Percentiles rank a stretch among this genome's conserved stretches.
These are phyloP conservation scores for Phytophthora capsici DNA, from an alignment of 352 stramenopile species.

Conservation along the genomic window DNA sequence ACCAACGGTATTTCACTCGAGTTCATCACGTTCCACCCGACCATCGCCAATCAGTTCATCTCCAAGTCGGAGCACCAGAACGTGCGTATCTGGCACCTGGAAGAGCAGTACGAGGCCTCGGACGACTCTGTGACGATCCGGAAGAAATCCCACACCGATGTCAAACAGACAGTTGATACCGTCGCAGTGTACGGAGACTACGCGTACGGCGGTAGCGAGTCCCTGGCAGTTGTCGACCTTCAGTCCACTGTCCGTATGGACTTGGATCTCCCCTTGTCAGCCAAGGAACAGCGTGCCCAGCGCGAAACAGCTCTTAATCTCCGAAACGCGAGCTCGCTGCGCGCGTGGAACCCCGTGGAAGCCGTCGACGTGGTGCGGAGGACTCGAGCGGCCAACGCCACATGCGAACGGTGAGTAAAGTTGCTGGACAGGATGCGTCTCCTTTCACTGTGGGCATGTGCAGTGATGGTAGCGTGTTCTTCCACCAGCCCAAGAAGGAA, in stretches of 20 bases:
- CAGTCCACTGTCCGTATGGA: slow-evolving; percentile 65
- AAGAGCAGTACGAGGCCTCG: slow-evolving; percentile 54
- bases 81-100: slow-evolving; percentile 83
- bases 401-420: slow-evolving; percentile 78
- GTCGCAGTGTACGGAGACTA: slow-evolving; percentile 75
- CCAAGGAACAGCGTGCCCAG: slow-evolving; percentile 63
- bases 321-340: slow-evolving; percentile 41
- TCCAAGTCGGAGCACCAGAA: slow-evolving; percentile 89
- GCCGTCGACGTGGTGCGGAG: slow-evolving; percentile 51
- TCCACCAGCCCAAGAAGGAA: slow-evolving; percentile 57
- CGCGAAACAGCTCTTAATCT: slow-evolving; percentile 39
- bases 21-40: slow-evolving; percentile 74
- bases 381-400: slow-evolving; percentile 57
- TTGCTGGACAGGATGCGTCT: slow-evolving; percentile 61
- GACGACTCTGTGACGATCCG: slow-evolving; percentile 44
- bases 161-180: slow-evolving; percentile 78
- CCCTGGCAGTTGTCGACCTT: slow-evolving; percentile 72
- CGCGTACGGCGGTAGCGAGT: slow-evolving; percentile 75
- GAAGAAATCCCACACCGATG: slow-evolving; percentile 76
- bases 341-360: slow-evolving; percentile 51
- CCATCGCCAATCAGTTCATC: slow-evolving; percentile 65
- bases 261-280: slow-evolving; percentile 71
- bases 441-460: slow-evolving; percentile 85
- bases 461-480: slow-evolving; percentile 84
- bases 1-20: slow-evolving; percentile 88